Evolutionary conservation across 371 early-diverging fungal genomes (phyloP), one percentile per base, ranked within the genome.

Genomic region (Mucor saturninus): DNA sequence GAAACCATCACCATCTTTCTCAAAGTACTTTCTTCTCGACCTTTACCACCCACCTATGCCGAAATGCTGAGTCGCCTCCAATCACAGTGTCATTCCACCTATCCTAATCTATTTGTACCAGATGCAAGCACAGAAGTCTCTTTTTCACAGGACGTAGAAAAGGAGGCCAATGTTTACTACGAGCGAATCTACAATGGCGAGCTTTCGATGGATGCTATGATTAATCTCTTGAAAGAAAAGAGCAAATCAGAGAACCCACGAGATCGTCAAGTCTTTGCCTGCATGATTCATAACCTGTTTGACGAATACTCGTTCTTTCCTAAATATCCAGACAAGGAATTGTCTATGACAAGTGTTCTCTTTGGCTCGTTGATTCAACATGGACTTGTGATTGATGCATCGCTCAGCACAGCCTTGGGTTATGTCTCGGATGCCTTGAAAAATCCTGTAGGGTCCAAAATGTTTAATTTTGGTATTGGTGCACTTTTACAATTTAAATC

Each of bases 261-360:
- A 35, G 92, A 94, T 48, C 87, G 85, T 68, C 89, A 93, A 37
- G 79, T 92, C 10, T 94, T 84, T 73, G 84, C 83, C 13, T 93
- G 91, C 72, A 93, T 94, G 88, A 86, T 93, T 37, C 89, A 90
- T 68, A 89, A 88, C 50, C 79, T 95, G 7, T 90, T 98, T 69
- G 98, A 98, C 64, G 98, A 98, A 74, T 96, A 93, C 73, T 85
- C 89, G 35, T 97, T 93, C 69, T 96, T 98, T 62, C 81, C 91
- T 14, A 90, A 92, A 65, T 98, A 97, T 72, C 98, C 97, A 2
- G 96, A 95, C 45, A 91, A 91, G 65, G 93, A 96, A 70, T 83
- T 98, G 9, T 74, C 86, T 0, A 87, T 95, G 26, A 95, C 98
- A 0, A 90, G 91, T 54, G 84, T 84, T 14, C 76, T 98, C 14